These are phyloP conservation scores for Fusarium penzigii DNA, from an alignment of 2,329 filamentous ascomycete genomes.

Conservation along the genomic window DNA sequence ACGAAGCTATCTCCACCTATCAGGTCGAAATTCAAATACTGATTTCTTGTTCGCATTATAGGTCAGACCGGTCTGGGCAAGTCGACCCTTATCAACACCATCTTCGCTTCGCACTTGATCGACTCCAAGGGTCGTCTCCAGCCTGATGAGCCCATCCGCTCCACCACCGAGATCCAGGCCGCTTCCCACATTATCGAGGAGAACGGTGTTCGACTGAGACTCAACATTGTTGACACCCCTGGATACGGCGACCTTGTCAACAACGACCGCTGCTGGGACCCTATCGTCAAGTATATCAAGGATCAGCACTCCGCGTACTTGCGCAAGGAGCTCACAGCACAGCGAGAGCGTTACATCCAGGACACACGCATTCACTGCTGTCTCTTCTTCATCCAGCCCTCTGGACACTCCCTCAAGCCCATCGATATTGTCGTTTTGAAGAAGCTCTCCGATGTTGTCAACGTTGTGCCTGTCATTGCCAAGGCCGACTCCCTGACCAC, in stretches of 20 bases:
- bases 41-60: constrained; percentile 39
- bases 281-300: constrained; percentile 99
- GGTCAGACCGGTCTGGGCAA: constrained; percentile 98
- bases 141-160: constrained; percentile 89
- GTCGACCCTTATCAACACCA: constrained; percentile 99
- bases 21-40: constrained; percentile 12
- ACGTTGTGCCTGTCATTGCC: constrained; percentile 97
- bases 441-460: constrained; percentile 99
- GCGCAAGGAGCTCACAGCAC: constrained; percentile 97
- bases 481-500: constrained; percentile 96
- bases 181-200: constrained; percentile 99
- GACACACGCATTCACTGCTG: constrained; percentile 99
- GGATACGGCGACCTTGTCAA: constrained; percentile 99
- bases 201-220: constrained; percentile 93
- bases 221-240: constrained; percentile 99
- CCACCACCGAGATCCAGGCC: constrained; percentile 96
- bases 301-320: constrained; percentile 99
- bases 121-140: constrained; percentile 95
- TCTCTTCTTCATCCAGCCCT: constrained; percentile 99
- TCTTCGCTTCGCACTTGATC: constrained; percentile 99
- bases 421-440: constrained; percentile 99
- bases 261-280: constrained; percentile 99
- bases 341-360: constrained; percentile 98
- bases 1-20: constrained; percentile 6
- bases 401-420: constrained; percentile 96